These are phyloP conservation scores for Flaveria bidentis DNA, from an alignment of 129 eudicot genomes.

Conservation along the genomic window DNA sequence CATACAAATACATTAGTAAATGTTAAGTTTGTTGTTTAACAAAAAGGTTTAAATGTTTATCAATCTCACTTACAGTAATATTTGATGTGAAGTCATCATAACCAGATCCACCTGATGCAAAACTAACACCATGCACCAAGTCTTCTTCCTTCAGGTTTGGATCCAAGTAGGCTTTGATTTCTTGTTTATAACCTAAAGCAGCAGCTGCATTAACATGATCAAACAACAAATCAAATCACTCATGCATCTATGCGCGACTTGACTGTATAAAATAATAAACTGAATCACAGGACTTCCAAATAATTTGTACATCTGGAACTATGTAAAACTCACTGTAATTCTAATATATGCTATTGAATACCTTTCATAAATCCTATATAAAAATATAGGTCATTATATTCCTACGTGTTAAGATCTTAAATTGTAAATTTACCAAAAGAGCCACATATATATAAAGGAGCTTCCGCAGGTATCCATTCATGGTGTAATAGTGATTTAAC, in stretches of 20 bases:
- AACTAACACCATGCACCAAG: conserved; percentile 65
- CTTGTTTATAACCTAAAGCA: conserved; percentile 43
- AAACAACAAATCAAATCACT: not conserved
- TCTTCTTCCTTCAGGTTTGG: conserved; percentile 39
- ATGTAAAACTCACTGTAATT: too few species aligned
- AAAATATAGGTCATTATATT: too few species aligned
- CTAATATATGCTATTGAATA: too few species aligned
- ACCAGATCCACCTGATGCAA: conserved; percentile 73
- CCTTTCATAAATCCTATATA: too few species aligned
- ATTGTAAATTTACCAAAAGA: too few species aligned
- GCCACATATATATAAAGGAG: too few species aligned
- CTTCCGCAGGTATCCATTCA: not conserved
- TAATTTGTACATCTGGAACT: too few species aligned
- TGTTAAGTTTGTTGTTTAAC: not conserved
- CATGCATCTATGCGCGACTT: not conserved
- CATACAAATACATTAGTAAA: too few species aligned
- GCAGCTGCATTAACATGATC: conserved; percentile 36
- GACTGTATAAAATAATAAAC: too few species aligned
- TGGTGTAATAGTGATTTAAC: not conserved
- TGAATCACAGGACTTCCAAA: too few species aligned
- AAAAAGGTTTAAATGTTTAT: not conserved
- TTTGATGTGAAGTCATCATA: conserved; percentile 65
- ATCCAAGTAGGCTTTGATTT: conserved; percentile 52
- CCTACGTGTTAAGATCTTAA: too few species aligned
- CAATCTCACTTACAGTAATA: conserved; percentile 41